phyloP scores from a whole-genome alignment of 2,329 filamentous ascomycete genomes.

The Colletotrichum sp. region DNA sequence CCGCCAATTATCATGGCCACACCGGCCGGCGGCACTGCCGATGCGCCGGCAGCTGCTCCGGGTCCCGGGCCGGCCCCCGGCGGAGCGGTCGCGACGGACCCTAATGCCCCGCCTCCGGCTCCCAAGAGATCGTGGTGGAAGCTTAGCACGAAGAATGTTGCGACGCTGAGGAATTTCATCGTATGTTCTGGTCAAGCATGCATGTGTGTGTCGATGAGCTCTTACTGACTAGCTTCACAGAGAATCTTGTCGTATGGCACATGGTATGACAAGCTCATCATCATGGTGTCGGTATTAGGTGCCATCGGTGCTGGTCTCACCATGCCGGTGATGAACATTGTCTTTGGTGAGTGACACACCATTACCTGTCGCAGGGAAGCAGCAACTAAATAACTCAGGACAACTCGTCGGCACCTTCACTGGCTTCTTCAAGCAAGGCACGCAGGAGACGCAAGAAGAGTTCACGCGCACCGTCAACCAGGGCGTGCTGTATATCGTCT shows the following conservation, averaged over 20 bases:
- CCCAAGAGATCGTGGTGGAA: constrained; percentile 10
- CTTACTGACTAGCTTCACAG: background rate
- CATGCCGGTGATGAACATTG: constrained; percentile 37
- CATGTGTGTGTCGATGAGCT: background rate
- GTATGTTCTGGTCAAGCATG: background rate
- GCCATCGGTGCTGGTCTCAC: constrained; percentile 20
- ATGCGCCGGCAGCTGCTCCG: background rate
- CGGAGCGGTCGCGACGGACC: background rate
- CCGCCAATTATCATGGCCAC: constrained; percentile 10
- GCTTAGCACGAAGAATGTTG: constrained; percentile 12
- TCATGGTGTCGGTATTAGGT: constrained; percentile 1
- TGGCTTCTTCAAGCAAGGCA: constrained; percentile 23
- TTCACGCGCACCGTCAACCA: constrained; percentile 17
- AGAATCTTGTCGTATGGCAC: constrained; percentile 13
- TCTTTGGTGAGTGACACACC: constrained; percentile 30
- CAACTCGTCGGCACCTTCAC: constrained; percentile 35
- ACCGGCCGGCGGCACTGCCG: constrained; percentile 14
- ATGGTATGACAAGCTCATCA: constrained; percentile 10
- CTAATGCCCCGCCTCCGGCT: background rate
- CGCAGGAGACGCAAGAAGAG: constrained; percentile 18
- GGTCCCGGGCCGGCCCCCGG: background rate
- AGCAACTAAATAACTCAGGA: background rate
- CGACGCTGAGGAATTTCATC: constrained; percentile 14
- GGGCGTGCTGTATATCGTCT: constrained; percentile 37
- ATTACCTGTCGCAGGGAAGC: background rate